phyloP scores from a whole-genome alignment of 2,329 filamentous ascomycete species.

The Beauveria pseudobassiana region DNA sequence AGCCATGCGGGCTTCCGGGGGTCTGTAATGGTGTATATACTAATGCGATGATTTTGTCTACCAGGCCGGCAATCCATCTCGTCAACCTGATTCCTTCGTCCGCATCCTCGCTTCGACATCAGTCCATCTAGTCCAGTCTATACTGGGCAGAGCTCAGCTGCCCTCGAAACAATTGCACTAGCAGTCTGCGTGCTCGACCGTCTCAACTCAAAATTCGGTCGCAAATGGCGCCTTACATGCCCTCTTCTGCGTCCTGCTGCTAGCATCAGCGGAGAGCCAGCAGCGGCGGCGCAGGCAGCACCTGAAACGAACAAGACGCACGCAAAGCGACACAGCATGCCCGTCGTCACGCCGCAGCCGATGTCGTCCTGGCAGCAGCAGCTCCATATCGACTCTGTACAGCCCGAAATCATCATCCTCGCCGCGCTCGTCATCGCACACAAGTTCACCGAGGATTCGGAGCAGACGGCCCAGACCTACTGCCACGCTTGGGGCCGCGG shows the following conservation, averaged over 20 bases:
- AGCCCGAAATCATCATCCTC: constrained; percentile 57
- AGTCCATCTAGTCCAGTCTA: constrained; percentile 50
- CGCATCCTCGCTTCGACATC: constrained; percentile 54
- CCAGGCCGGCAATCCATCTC: constrained; percentile 57
- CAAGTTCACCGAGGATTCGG: constrained; percentile 57
- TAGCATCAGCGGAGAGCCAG: background rate
- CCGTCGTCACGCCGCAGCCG: constrained; percentile 26
- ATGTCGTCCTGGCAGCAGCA: constrained; percentile 22
- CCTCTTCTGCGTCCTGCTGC: constrained; percentile 32
- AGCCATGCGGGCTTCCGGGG: too few relatives aligned
- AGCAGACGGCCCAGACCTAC: constrained; percentile 47
- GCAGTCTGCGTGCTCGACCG: constrained; percentile 61
- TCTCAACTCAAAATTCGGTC: constrained; percentile 54
- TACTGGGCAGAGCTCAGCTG: constrained; percentile 50
- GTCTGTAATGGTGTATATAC: background rate
- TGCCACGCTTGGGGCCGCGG: constrained; percentile 44
- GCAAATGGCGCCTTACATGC: constrained; percentile 53
- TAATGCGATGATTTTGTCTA: background rate
- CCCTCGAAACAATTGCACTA: constrained; percentile 56
- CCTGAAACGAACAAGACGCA: constrained; percentile 11
- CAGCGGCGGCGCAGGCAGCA: too few relatives aligned
- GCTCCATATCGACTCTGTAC: constrained; percentile 53
- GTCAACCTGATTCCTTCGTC: constrained; percentile 58
- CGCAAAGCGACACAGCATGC: constrained; percentile 42
- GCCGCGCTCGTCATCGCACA: constrained; percentile 55